phyloP scores from a whole-genome alignment of 352 stramenopile genomes.

The Pythium periplocum region DNA sequence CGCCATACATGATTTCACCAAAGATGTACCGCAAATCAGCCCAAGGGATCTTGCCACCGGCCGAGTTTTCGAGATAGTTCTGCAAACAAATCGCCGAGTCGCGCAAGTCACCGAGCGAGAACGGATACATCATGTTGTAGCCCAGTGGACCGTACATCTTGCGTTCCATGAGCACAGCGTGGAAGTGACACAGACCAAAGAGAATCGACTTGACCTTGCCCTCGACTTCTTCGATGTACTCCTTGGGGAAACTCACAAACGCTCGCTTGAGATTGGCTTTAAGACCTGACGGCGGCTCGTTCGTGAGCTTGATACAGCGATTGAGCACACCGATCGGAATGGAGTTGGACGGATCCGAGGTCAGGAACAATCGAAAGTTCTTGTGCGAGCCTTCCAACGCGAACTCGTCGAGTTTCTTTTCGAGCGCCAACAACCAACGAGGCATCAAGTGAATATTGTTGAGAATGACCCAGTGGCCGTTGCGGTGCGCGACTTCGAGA shows the following conservation, averaged over 20 bases:
- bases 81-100: slow-evolving; percentile 93
- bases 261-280: slow-evolving; percentile 96
- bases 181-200: slow-evolving; percentile 97
- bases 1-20: slow-evolving; percentile 96
- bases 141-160: slow-evolving; percentile 97
- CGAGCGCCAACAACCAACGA: slow-evolving; percentile 92
- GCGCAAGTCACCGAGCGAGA: slow-evolving; percentile 94
- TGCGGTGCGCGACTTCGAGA: slow-evolving; percentile 92
- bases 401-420: slow-evolving; percentile 98
- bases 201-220: slow-evolving; percentile 96
- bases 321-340: slow-evolving; percentile 96
- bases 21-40: slow-evolving; percentile 96
- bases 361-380: slow-evolving; percentile 94
- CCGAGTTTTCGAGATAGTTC: slow-evolving; percentile 97
- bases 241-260: slow-evolving; percentile 94
- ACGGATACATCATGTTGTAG: slow-evolving; percentile 99
- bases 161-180: slow-evolving; percentile 96
- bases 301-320: slow-evolving; percentile 96
- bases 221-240: slow-evolving; percentile 95
- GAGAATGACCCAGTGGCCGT: slow-evolving; percentile 97
- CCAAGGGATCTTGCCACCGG: slow-evolving; percentile 94
- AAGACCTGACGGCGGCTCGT: slow-evolving; percentile 92
- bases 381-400: slow-evolving; percentile 90
- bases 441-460: slow-evolving; percentile 99
- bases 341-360: slow-evolving; percentile 89